phyloP scores from a whole-genome alignment of 106 monocot genomes.

The Narthecium ossifragum region DNA sequence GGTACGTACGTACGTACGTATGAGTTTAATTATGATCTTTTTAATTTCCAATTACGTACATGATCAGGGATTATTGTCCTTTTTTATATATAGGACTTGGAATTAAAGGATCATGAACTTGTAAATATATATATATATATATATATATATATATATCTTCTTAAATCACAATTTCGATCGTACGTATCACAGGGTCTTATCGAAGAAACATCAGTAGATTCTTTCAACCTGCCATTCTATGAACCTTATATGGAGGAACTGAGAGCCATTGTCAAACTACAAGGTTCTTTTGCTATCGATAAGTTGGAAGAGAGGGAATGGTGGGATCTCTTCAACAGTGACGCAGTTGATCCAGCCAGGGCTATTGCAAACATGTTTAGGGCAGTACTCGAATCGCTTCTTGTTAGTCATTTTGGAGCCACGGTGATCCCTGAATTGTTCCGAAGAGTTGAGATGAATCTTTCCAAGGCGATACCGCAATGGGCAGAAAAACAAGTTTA shows the following conservation, averaged over 20 bases:
- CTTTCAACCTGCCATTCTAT: slow-evolving; percentile 10
- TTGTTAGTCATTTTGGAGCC: slow-evolving; percentile 27
- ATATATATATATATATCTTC: too few relatives aligned
- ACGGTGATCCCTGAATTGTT: slow-evolving; percentile 24
- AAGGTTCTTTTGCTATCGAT: slow-evolving; percentile 9
- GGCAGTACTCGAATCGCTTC: slow-evolving; percentile 21
- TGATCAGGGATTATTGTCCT: neutral
- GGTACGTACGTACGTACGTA: neutral
- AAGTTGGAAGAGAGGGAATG: neutral
- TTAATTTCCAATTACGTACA: neutral
- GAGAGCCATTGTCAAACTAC: neutral
- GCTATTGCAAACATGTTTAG: slow-evolving; percentile 9
- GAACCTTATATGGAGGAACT: slow-evolving; percentile 3
- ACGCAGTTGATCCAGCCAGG: neutral
- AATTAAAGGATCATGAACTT: too few relatives aligned
- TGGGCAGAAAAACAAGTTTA: too few relatives aligned
- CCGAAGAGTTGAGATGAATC: too few relatives aligned
- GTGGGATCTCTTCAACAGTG: too few relatives aligned
- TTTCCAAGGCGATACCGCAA: too few relatives aligned
- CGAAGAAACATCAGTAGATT: slow-evolving; percentile 1
- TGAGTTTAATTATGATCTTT: neutral
- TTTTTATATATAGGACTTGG: neutral
- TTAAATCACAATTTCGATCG: too few relatives aligned
- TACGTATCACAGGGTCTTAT: neutral
- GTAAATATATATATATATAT: too few relatives aligned